phyloP scores from a whole-genome alignment of 768 basidiomycete species.

The Cyclocybe cylindracea region DNA sequence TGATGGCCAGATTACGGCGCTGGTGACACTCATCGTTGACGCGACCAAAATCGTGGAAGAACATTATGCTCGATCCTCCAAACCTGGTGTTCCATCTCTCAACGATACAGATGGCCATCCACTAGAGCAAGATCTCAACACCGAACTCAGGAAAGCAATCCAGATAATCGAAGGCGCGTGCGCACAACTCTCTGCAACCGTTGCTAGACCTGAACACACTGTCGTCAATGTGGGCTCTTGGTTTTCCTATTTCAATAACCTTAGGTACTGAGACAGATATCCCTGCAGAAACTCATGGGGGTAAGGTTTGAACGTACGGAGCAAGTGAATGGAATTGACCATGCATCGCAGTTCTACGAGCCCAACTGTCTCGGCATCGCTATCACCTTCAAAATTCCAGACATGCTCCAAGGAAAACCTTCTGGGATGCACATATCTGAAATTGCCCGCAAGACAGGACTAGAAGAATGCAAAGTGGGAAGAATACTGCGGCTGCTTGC shows the following conservation, averaged over 20 bases:
- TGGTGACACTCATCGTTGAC: slow-evolving; percentile 17
- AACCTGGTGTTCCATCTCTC: slow-evolving; percentile 31
- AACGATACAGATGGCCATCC: slow-evolving; percentile 31
- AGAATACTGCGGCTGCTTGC: slow-evolving; percentile 35
- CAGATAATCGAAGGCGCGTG: slow-evolving; percentile 29
- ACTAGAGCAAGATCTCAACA: slow-evolving; percentile 24
- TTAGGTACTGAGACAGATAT: not conserved
- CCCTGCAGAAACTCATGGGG: slow-evolving; percentile 4
- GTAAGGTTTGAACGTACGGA: not conserved
- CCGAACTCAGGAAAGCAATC: slow-evolving; percentile 20
- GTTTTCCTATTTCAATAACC: not conserved
- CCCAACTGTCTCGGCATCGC: slow-evolving; percentile 30
- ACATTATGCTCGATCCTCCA: slow-evolving; percentile 17
- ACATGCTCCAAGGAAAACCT: slow-evolving; percentile 30
- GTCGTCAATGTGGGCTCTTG: slow-evolving; percentile 23
- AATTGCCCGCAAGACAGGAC: slow-evolving; percentile 21
- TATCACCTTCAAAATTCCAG: slow-evolving; percentile 31
- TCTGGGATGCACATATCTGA: slow-evolving; percentile 32
- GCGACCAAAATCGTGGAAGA: slow-evolving; percentile 23
- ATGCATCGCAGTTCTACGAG: slow-evolving; percentile 18
- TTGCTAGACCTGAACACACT: slow-evolving; percentile 25
- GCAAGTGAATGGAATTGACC: no score
- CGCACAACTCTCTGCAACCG: slow-evolving; percentile 23
- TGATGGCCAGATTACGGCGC: slow-evolving; percentile 12
- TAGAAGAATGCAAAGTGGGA: slow-evolving; percentile 33